Evolutionary conservation across 768 basidiomycete species (phyloP).

Genomic region (Trametes cinnabarina): DNA sequence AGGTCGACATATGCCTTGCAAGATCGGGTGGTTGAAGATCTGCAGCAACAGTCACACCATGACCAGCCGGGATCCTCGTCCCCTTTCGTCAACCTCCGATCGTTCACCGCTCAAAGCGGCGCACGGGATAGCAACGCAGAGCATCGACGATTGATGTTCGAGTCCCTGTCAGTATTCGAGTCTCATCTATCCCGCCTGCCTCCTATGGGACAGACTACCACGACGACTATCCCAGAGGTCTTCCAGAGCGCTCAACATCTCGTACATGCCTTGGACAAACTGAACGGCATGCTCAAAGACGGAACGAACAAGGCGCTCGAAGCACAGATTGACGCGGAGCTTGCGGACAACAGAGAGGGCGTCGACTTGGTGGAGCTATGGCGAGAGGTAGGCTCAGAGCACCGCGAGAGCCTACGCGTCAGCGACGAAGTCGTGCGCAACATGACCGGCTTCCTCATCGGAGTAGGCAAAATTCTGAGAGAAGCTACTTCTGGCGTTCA

Average conservation of each 20-base stretch:
- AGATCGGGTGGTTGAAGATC: slow-evolving; percentile 3
- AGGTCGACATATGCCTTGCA: slow-evolving; percentile 39
- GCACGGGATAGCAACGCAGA: slow-evolving; percentile 37
- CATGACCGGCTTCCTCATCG: slow-evolving; percentile 73
- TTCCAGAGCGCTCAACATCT: slow-evolving; percentile 60
- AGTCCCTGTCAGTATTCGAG: slow-evolving; percentile 70
- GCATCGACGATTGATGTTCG: slow-evolving; percentile 68
- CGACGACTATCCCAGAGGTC: slow-evolving; percentile 50
- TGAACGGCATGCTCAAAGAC: slow-evolving; percentile 59
- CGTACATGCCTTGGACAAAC: slow-evolving; percentile 61
- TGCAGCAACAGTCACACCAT: background rate
- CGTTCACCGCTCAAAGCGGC: slow-evolving; percentile 13
- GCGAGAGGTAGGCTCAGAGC: slow-evolving; percentile 68
- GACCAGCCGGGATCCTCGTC: slow-evolving; percentile 22
- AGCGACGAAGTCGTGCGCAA: slow-evolving; percentile 79
- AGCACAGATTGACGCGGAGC: slow-evolving; percentile 73
- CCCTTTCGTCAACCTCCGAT: slow-evolving; percentile 12
- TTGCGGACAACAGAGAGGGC: slow-evolving; percentile 41
- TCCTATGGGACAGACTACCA: slow-evolving; percentile 37
- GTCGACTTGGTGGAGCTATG: slow-evolving; percentile 57
- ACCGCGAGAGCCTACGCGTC: slow-evolving; percentile 64
- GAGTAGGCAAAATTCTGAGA: slow-evolving; percentile 65
- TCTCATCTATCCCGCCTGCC: slow-evolving; percentile 58
- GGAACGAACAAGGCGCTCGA: slow-evolving; percentile 63
- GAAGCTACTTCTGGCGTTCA: slow-evolving; percentile 43